Evolutionary conservation across 2,329 filamentous ascomycete genomes (phyloP).

Genomic region (Clonostachys chloroleuca): DNA sequence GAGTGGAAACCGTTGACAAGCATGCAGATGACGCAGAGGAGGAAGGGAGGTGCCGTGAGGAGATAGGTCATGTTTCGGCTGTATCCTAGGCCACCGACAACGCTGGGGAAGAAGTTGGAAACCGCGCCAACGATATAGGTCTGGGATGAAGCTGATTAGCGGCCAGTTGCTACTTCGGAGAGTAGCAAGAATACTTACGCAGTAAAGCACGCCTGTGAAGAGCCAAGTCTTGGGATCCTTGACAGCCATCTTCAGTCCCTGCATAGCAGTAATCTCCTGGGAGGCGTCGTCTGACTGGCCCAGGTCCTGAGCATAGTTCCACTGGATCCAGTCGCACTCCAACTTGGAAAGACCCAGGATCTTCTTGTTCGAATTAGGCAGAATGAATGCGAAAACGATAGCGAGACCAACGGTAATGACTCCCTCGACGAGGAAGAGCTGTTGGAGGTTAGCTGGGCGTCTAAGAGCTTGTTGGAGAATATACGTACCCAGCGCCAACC

Average conservation of each 20-base stretch:
- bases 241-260: conserved; percentile 16
- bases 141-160: conserved; percentile 1
- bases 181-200: conserved; percentile 3
- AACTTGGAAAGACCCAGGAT: conserved; percentile 5
- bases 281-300: conserved; percentile 2
- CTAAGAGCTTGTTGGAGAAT: too few relatives aligned
- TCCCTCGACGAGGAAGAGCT: conserved; percentile 7
- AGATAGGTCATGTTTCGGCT: conserved; percentile 9
- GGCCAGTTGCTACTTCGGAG: too few relatives aligned
- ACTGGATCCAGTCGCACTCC: conserved; percentile 10
- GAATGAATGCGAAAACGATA: conserved; percentile 5
- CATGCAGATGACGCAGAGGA: conserved; percentile 10
- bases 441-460: not conserved
- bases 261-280: conserved; percentile 6
- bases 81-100: conserved; percentile 16
- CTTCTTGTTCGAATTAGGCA: conserved; percentile 10
- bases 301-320: conserved; percentile 3
- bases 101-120: conserved; percentile 14
- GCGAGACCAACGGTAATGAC: conserved; percentile 8
- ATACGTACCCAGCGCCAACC: conserved; percentile 46
- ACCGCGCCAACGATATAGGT: conserved; percentile 3
- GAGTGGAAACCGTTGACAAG: conserved; percentile 11
- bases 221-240: conserved; percentile 28
- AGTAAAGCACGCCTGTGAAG: conserved; percentile 21
- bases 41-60: conserved; percentile 11